Conservation (phyloP, 1,284 basidiomycete genomes). For the Pascua sp. region DNA sequence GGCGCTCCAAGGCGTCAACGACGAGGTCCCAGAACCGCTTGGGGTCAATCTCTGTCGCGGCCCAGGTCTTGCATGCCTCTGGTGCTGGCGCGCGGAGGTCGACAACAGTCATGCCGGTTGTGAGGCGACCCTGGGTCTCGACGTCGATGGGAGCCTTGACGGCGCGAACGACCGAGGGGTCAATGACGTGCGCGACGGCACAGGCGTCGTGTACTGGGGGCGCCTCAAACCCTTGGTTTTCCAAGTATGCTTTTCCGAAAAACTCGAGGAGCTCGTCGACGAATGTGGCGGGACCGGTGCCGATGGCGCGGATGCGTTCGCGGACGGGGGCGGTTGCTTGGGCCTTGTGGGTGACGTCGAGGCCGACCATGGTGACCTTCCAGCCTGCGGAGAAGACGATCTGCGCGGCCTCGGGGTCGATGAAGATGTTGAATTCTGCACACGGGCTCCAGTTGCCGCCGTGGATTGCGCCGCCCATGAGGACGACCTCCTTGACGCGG, state of each 20-base stretch:
- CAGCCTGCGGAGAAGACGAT: constrained; percentile 13
- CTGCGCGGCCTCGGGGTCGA: constrained; percentile 23
- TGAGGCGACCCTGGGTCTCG: constrained; percentile 13
- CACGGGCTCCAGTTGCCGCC: constrained; percentile 14
- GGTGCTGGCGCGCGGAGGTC: constrained; percentile 7
- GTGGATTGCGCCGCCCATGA: constrained; percentile 21
- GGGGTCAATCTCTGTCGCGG: constrained; percentile 14
- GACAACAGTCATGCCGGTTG: constrained; percentile 18
- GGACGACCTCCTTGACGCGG: constrained; percentile 14
- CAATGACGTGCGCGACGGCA: constrained; percentile 16
- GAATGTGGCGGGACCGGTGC: constrained; percentile 11
- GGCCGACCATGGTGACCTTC: constrained; percentile 17
- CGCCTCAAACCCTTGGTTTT: constrained; percentile 12
- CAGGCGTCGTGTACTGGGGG: constrained; percentile 21
- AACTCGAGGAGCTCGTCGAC: constrained; percentile 12
- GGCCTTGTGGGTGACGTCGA: constrained; percentile 21
- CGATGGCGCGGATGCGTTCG: constrained; percentile 7
- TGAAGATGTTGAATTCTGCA: constrained; percentile 23
- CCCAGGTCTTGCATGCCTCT: constrained; percentile 7
- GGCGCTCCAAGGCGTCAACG: constrained; percentile 11
- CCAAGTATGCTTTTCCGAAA: constrained; percentile 10
- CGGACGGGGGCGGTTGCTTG: constrained; percentile 8
- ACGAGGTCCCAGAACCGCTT: constrained; percentile 16
- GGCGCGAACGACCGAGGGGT: constrained; percentile 6
- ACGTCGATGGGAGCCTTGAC: constrained; percentile 7